A percentile compares a stretch with the other conserved stretches of the same genome.
Conservation (phyloP, 2,329 filamentous ascomycete species). For the Colletotrichum cuscutae region DNA sequence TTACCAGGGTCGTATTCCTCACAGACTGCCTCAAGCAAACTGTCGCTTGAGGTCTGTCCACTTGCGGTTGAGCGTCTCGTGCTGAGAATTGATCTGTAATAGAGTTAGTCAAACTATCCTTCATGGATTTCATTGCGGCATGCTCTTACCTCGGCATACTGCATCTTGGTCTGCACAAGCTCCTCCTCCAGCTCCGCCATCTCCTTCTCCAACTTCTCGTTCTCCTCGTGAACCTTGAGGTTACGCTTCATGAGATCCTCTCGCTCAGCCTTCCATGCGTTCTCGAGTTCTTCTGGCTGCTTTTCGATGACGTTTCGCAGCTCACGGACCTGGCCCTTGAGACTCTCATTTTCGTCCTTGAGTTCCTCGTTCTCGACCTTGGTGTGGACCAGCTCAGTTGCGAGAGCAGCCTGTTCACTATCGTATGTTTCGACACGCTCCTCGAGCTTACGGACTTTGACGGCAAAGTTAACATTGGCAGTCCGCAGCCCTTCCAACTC, state of each 20-base stretch:
- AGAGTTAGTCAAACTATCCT: conserved; percentile 2
- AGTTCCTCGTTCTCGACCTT: conserved; percentile 95
- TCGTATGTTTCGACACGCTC: conserved; percentile 90
- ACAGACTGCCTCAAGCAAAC: conserved; percentile 51
- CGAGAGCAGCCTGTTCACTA: conserved; percentile 88
- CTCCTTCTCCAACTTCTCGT: conserved; percentile 86
- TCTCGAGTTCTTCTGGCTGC: conserved; percentile 90
- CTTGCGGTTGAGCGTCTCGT: conserved; percentile 79
- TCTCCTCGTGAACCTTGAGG: conserved; percentile 93
- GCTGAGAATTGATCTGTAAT: conserved; percentile 73
- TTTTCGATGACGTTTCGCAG: conserved; percentile 87
- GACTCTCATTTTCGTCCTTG: conserved; percentile 87
- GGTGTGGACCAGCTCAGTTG: conserved; percentile 88
- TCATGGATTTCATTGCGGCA: neutral
- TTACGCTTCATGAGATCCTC: conserved; percentile 94
- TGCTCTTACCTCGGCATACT: conserved; percentile 87
- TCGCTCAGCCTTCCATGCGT: conserved; percentile 83
- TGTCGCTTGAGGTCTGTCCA: conserved; percentile 78
- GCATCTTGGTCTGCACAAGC: conserved; percentile 93
- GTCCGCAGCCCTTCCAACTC: conserved; percentile 81
- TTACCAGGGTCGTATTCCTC: conserved; percentile 21
- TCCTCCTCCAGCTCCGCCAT: conserved; percentile 92
- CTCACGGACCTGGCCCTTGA: conserved; percentile 87
- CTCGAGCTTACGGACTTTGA: conserved; percentile 86
- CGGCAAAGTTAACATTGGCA: conserved; percentile 73